Evolutionary conservation across 345 rosid species (phyloP).

Genomic region (Murraya paniculata): DNA sequence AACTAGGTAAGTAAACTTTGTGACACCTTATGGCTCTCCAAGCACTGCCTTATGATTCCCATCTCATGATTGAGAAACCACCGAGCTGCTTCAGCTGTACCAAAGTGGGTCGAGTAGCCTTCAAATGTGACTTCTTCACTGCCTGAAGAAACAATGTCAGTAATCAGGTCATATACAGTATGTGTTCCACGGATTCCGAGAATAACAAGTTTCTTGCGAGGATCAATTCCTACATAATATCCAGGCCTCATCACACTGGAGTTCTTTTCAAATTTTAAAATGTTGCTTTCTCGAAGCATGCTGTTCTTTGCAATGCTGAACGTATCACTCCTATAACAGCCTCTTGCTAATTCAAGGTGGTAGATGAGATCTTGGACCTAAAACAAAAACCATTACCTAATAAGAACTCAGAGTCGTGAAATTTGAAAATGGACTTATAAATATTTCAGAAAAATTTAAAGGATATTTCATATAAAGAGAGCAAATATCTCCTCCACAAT

Average conservation of each 20-base stretch:
- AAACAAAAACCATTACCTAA: slow-evolving; percentile 18
- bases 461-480: neutral
- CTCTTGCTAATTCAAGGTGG: slow-evolving; percentile 81
- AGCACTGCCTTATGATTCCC: slow-evolving; percentile 61
- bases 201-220: slow-evolving; percentile 65
- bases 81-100: slow-evolving; percentile 91
- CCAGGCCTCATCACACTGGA: slow-evolving; percentile 95
- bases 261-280: slow-evolving; percentile 68
- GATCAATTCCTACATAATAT: slow-evolving; percentile 75
- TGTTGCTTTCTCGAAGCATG: slow-evolving; percentile 76
- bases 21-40: slow-evolving; percentile 64
- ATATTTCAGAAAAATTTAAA: neutral
- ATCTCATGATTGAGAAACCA: slow-evolving; percentile 91
- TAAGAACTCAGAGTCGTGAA: slow-evolving; percentile 8
- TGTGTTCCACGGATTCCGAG: slow-evolving; percentile 87
- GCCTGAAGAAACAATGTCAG: slow-evolving; percentile 81
- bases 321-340: slow-evolving; percentile 57
- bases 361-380: slow-evolving; percentile 86
- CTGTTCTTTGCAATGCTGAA: slow-evolving; percentile 58
- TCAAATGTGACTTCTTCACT: slow-evolving; percentile 80
- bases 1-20: slow-evolving; percentile 2
- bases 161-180: slow-evolving; percentile 81
- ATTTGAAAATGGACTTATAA: neutral
- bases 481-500: neutral
- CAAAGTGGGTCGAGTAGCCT: slow-evolving; percentile 93